These are phyloP conservation scores for Aspergillus felis DNA, from an alignment of 2,329 filamentous ascomycete species.

Conservation along the genomic window DNA sequence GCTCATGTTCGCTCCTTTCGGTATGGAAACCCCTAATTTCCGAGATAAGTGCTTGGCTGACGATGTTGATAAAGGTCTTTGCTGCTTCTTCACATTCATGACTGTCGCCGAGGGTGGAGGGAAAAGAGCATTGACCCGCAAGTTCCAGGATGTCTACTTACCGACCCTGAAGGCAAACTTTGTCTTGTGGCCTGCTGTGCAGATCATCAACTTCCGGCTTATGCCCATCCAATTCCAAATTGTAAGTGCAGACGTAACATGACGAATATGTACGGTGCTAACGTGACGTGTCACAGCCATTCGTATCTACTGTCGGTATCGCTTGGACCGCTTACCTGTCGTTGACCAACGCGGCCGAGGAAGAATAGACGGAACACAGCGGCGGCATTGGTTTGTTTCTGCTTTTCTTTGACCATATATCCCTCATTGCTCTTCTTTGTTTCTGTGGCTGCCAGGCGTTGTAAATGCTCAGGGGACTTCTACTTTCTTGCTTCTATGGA, in stretches of 20 bases:
- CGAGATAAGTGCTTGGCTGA: constrained; percentile 10
- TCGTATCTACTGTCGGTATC: constrained; percentile 92
- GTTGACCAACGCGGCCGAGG: constrained; percentile 80
- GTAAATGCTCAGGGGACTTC: constrained; percentile 7
- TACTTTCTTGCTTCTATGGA: constrained; percentile 6
- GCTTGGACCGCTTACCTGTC: constrained; percentile 97
- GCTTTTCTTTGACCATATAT: background rate
- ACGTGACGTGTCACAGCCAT: constrained; percentile 58
- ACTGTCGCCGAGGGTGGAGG: constrained; percentile 91
- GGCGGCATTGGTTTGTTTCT: background rate
- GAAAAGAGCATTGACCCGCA: constrained; percentile 70
- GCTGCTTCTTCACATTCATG: constrained; percentile 92
- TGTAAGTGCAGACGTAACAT: constrained; percentile 53
- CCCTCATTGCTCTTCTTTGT: constrained; percentile 2
- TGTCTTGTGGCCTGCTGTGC: constrained; percentile 89
- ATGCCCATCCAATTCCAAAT: constrained; percentile 96
- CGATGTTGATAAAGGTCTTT: constrained; percentile 55
- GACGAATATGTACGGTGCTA: constrained; percentile 1
- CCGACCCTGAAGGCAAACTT: constrained; percentile 95
- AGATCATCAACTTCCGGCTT: constrained; percentile 92
- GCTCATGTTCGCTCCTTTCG: constrained; percentile 85
- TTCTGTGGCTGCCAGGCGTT: constrained; percentile 13
- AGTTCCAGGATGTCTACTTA: constrained; percentile 90
- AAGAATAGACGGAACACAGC: constrained; percentile 41
- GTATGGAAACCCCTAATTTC: constrained; percentile 41